Base-by-base conservation (phyloP, 148 eudicot species). In the Agrostemma githago region DNA sequence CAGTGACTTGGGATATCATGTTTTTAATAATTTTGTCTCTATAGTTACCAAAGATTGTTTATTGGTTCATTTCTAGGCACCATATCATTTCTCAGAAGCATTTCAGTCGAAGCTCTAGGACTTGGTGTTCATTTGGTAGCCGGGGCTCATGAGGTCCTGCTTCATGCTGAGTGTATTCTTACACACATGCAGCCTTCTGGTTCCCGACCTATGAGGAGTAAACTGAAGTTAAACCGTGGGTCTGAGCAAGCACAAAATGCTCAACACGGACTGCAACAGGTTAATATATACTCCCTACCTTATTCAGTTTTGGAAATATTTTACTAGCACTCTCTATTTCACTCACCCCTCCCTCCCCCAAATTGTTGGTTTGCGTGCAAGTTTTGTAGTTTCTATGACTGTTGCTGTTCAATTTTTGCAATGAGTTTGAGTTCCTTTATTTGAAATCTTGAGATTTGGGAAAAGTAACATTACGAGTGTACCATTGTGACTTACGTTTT, bases 51-150 rank as follows among this genome's bases (percentile, higher is more conserved):
- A 34, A 34, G 38, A 58, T 34, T 48, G 4, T 73, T 66, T 11
- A 8, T 43, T 63, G 48, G n/a, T 71, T 67, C 64, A 66, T 40
- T 83, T 77, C 38, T 76, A 95, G 98, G 97, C 83, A 87, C 93
- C 42, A 74, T 88, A 64, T 96, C 98, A 61, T 90, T 95, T 75
- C 92, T 95, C 44, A 88, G 88, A 84, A 95, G 97, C 83, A 85
- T 95, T 72, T 92, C 98, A 62, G 83, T 95, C 41, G 98, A 91
- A 90, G 98, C 97, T 70, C 85, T 92, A 80, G 96, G 90, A 41
- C 88, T 95, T 51, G 98, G 98, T 73, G 97, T 92, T 38, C 90
- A 95, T 85, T 83, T 95, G 85, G 90, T 96, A 63, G 98, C 89
- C 5, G 97, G 96, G 74, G 89, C 96, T 75, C 97, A 92, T 83